These are phyloP conservation scores for Sugiyamaella smithiae DNA, from an alignment of 805 yeast genomes.

Conservation along the genomic window DNA sequence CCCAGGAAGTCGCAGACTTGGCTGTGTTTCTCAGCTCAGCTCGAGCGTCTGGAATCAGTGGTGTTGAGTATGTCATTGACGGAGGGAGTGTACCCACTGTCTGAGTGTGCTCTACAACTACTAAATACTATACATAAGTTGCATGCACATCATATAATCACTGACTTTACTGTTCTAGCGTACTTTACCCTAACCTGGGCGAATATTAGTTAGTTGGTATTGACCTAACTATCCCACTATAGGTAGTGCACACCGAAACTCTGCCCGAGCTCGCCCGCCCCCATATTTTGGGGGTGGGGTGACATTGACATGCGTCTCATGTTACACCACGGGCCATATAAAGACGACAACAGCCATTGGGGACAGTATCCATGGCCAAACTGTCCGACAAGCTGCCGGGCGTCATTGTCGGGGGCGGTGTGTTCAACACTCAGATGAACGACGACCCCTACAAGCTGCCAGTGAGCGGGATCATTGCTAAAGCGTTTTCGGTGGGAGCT, in stretches of 20 bases:
- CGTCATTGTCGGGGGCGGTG: slow-evolving; percentile 82
- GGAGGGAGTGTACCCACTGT: neutral
- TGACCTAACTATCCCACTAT: no score
- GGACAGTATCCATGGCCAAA: slow-evolving; percentile 2
- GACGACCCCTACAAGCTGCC: slow-evolving; percentile 63
- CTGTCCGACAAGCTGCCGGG: slow-evolving; percentile 28
- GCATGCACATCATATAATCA: no score
- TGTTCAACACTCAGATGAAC: slow-evolving; percentile 79
- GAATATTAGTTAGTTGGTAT: no score
- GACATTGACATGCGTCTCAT: neutral
- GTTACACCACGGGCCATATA: no score
- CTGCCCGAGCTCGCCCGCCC: neutral
- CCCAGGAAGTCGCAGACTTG: neutral
- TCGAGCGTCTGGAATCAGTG: neutral
- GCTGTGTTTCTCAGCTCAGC: neutral
- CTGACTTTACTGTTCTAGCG: no score
- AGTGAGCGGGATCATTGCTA: slow-evolving; percentile 51
- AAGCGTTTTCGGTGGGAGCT: slow-evolving; percentile 65
- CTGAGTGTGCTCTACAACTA: neutral
- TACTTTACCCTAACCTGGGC: no score
- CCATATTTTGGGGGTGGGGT: neutral
- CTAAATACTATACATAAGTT: no score
- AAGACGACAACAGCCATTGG: neutral
- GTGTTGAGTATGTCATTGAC: neutral
- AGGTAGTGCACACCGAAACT: no score